Evolutionary conservation across 1,139 yeast genomes (phyloP), one percentile per base, ranked within the genome.

Genomic region (Saccharomyces hybrid): DNA sequence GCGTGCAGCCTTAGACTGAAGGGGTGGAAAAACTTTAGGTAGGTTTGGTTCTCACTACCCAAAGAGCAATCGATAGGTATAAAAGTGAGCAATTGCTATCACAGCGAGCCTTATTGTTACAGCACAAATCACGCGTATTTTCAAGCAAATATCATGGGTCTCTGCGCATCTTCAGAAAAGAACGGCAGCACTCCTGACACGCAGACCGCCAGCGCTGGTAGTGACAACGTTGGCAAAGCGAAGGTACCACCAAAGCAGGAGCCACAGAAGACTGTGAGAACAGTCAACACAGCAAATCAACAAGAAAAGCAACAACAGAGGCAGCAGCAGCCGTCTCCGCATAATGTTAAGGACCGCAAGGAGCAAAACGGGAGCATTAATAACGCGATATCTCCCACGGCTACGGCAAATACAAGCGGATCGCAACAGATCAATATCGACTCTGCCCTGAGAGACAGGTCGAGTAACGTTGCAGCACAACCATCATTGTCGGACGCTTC

Each of bases 261-360:
- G 13, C 44, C 25, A 13, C 44, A 38, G 23, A 38, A 9, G 23
- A 38, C 25, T 38, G n/a, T 8, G 20, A 38, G 25, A 25, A 38
- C 44, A 9, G 25, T 16, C 23, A 20, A 16, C 44, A 14, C 25
- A 9, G 26, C 13, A 23, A 11, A 13, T 14, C 42, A 38, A 16
- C 49, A 27, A 7, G 42, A 32, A 32, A 4, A n/a, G 26, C 29
- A 44, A 23, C 16, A 13, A 29, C n/a, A 23, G 51, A 8, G 59
- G 59, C 52, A 61, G 57, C 49, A 38, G 23, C 34, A 42, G 31
- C 31, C 32, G 13, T 8, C 26, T 5, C 29, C 38, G 44, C 42
- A 14, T 9, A 9, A 16, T 34, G 23, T 4, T 16, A 38, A 52
- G 14, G 48, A 34, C 1, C 25, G 25, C 25, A 23, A 23, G 25